A percentile compares a stretch with the other conserved stretches of the same genome.
phyloP scores from a whole-genome alignment of 129 eudicot species.

The Erigeron canadensis region DNA sequence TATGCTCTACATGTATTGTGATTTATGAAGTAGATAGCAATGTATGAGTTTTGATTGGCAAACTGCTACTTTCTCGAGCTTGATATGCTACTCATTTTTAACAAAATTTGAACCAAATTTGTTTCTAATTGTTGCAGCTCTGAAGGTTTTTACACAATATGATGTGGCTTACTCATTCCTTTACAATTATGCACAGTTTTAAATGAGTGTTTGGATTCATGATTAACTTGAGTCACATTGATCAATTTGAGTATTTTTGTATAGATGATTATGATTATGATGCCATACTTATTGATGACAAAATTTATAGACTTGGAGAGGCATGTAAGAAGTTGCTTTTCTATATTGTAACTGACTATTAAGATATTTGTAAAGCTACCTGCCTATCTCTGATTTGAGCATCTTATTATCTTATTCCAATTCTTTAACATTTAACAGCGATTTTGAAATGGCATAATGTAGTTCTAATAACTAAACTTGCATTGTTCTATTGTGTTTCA shows the following conservation, averaged over 20 bases:
- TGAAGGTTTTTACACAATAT: too few species aligned
- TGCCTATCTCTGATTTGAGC: not conserved
- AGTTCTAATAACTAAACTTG: constrained; percentile 2
- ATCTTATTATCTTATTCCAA: not conserved
- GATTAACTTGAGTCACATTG: not conserved
- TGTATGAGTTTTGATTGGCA: not conserved
- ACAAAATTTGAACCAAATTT: too few species aligned
- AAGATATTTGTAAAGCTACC: not conserved
- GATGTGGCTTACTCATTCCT: not conserved
- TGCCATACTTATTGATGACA: not conserved
- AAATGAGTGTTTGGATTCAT: constrained; percentile 2
- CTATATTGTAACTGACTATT: not conserved
- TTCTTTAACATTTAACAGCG: not conserved
- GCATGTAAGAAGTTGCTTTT: constrained; percentile 9
- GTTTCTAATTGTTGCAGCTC: too few species aligned
- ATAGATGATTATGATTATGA: not conserved
- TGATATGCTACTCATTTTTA: too few species aligned
- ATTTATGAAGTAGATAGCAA: not conserved
- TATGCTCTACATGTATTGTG: not conserved
- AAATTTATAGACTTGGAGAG: not conserved
- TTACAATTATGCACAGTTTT: not conserved
- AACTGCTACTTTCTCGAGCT: constrained; percentile 1
- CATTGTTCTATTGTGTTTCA: constrained; percentile 8
- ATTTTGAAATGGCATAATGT: not conserved
- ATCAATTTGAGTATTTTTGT: not conserved